These are phyloP conservation scores for Alternaria sp. DNA, from an alignment of 2,329 filamentous ascomycete species.

Conservation along the genomic window DNA sequence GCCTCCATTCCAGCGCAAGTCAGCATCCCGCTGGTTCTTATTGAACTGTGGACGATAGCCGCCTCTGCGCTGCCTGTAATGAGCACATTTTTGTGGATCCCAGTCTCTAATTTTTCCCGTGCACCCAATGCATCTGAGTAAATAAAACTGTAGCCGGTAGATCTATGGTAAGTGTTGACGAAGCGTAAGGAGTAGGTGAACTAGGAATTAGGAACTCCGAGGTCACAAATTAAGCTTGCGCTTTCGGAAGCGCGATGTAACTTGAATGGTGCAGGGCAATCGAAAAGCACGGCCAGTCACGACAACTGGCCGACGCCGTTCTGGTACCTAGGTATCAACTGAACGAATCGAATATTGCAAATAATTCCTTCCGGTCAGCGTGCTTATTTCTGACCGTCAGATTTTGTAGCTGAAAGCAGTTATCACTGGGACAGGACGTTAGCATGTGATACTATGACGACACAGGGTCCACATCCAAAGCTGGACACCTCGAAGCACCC, in stretches of 20 bases:
- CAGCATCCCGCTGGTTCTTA: conserved; percentile 21
- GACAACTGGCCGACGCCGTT: not conserved
- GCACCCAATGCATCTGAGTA: conserved; percentile 6
- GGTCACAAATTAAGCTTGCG: not conserved
- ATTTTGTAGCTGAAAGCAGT: not conserved
- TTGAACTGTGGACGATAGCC: conserved; percentile 40
- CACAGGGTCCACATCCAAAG: not conserved
- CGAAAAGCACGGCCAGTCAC: not conserved
- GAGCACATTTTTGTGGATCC: conserved; percentile 6
- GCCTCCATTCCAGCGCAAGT: conserved; percentile 38
- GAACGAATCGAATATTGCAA: not conserved
- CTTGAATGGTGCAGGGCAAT: not conserved
- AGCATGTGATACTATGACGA: conserved; percentile 10
- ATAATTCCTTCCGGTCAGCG: not conserved
- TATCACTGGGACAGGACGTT: conserved; percentile 25
- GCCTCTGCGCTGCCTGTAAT: conserved; percentile 37
- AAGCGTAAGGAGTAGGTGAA: not conserved
- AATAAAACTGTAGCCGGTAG: conserved; percentile 10
- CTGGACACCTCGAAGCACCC: not conserved
- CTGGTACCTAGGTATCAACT: not conserved
- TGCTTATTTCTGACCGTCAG: not conserved
- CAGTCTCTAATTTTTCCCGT: conserved; percentile 10
- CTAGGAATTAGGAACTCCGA: not conserved
- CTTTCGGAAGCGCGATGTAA: not conserved
- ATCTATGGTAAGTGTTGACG: not conserved